phyloP scores from a whole-genome alignment of 2,329 filamentous ascomycete genomes.

The Monosporascus sp. region DNA sequence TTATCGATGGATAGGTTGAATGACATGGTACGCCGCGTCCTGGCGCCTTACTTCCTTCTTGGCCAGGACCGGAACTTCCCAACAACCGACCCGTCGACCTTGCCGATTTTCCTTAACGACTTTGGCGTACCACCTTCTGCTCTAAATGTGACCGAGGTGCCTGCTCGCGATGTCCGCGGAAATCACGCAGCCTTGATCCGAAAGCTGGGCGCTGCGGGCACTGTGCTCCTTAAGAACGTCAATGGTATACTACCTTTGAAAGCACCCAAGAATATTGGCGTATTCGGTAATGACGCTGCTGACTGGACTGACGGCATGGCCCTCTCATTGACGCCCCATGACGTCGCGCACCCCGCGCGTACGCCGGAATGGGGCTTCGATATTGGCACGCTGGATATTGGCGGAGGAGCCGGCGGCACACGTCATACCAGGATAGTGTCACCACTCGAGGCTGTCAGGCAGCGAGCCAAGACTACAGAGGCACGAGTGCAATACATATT shows the following conservation, averaged over 20 bases:
- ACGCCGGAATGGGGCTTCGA: too few species aligned
- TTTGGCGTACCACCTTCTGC: constrained; percentile 44
- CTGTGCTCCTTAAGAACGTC: constrained; percentile 69
- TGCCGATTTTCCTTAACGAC: constrained; percentile 43
- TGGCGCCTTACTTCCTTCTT: constrained; percentile 47
- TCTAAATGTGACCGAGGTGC: constrained; percentile 44
- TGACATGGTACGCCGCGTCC: constrained; percentile 49
- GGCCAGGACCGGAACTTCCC: constrained; percentile 45
- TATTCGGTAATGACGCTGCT: constrained; percentile 57
- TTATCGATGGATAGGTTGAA: constrained; percentile 36
- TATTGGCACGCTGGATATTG: constrained; percentile 50
- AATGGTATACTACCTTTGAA: constrained; percentile 56
- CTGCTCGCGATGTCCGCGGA: constrained; percentile 46
- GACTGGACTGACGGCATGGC: constrained; percentile 63
- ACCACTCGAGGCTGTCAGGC: constrained; percentile 50
- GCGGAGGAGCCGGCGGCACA: constrained; percentile 54
- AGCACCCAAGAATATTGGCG: constrained; percentile 50
- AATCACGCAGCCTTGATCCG: constrained; percentile 52
- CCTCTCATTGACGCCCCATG: constrained; percentile 58
- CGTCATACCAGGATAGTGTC: constrained; percentile 50
- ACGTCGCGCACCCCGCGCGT: too few species aligned
- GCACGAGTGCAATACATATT: constrained; percentile 38
- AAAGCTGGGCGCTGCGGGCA: constrained; percentile 52
- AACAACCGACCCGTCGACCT: constrained; percentile 37
- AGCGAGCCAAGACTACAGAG: constrained; percentile 39